These are phyloP conservation scores for Skeletonema marinoi DNA, from an alignment of 108 stramenopile genomes.

Conservation along the genomic window DNA sequence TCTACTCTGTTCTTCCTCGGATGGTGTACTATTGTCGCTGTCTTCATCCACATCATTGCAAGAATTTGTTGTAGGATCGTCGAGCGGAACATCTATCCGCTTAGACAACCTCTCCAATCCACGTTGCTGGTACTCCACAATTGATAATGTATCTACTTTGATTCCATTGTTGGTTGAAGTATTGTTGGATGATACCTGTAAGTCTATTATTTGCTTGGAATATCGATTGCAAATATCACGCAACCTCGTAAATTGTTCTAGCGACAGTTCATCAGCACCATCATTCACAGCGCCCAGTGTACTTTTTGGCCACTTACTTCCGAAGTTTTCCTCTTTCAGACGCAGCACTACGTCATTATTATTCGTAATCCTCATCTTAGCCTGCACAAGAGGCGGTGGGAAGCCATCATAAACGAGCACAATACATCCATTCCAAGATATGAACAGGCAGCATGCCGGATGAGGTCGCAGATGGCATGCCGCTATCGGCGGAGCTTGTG, in stretches of 20 bases:
- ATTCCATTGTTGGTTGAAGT: background rate
- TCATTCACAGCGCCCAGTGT: conserved; percentile 3
- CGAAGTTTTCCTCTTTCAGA: conserved; percentile 7
- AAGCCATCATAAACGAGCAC: conserved; percentile 4
- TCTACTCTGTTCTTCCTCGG: conserved; percentile 2
- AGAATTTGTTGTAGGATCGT: background rate
- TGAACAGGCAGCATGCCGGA: background rate
- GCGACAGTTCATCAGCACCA: background rate
- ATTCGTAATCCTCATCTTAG: background rate
- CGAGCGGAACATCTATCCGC: background rate
- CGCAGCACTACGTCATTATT: background rate
- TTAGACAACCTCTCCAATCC: background rate
- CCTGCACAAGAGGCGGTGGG: conserved; percentile 1
- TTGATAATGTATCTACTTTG: background rate
- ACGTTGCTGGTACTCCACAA: background rate
- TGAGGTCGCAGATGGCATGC: conserved; percentile 3
- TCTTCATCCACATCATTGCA: background rate
- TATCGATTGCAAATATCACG: background rate
- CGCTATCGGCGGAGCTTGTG: background rate
- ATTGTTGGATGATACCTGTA: background rate
- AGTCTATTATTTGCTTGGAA: background rate
- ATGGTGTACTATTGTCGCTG: background rate
- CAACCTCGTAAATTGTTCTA: background rate
- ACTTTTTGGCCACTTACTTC: conserved; percentile 2
- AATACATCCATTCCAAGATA: conserved; percentile 2